Base-by-base conservation (phyloP, 2,329 filamentous ascomycete species). In the Cercospora beticola region DNA sequence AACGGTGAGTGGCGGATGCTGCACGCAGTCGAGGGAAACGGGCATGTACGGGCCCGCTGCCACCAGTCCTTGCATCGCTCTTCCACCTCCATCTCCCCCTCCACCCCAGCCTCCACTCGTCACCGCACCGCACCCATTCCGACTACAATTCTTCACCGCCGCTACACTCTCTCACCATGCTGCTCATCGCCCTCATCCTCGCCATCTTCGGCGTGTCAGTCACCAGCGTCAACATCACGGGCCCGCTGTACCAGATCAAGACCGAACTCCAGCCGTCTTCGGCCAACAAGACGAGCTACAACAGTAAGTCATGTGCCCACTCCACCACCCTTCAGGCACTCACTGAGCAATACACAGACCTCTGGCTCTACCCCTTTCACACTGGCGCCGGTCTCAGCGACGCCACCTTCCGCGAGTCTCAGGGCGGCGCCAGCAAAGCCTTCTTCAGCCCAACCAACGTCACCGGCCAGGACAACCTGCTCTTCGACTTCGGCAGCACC, bases 371-470 rank as follows among this genome's bases (percentile, higher is more conserved):
- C 36, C 64, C 70, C 52, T 76, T 75, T 69, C 74, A 76, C 68
- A 76, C 74, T 28, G 73, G 74, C 49, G 76, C 75, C 54, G 77
- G 76, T 16, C 54, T 74, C 7, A 75, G 71, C 68, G 77, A 78
- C 60, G 76, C 73, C 31, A 70, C 73, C 46, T 72, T 79, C 70
- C 66, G 63, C n/a, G 21, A 66, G 23, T 52, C 30, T 18, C 68
- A 68, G 64, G 62, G 65, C 10, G 54, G 28, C 21, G 72, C 68
- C 52, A 68, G 65, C 52, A 71, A 66, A 14, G 77, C 70, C 30
- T 78, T 72, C 70, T 73, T 78, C 43, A 74, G 72, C 61, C 64
- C 52, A 30, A 77, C 74, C 36, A 75, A 75, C 68, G 68, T 69
- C 49, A 74, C 74, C 10, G 66, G 62, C 10, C 59, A 57, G 14